phyloP scores from a whole-genome alignment of 305 asterid species.

The Solanum aculeatissimum region DNA sequence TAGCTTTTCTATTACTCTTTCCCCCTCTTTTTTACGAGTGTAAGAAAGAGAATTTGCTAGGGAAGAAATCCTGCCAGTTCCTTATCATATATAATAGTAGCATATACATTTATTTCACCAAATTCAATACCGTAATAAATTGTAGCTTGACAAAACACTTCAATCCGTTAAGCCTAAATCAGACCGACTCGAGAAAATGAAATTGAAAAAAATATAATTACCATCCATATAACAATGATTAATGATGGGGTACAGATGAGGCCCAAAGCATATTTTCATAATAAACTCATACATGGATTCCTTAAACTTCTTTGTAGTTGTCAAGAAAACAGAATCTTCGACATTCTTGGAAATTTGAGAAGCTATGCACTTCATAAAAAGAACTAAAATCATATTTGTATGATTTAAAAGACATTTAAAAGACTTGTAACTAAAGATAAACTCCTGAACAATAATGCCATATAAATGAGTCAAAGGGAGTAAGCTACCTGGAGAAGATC shows the following conservation, averaged over 20 bases:
- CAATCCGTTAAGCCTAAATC: neutral
- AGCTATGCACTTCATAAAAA: neutral
- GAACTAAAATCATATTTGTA: neutral
- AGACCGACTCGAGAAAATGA: neutral
- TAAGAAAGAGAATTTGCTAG: neutral
- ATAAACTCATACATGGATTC: neutral
- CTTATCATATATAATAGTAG: neutral
- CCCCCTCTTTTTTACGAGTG: neutral
- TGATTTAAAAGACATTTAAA: neutral
- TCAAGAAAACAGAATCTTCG: neutral
- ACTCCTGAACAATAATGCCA: neutral
- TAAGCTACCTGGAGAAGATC: conserved; percentile 61
- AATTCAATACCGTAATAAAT: neutral
- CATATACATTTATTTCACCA: neutral
- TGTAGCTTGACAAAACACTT: neutral
- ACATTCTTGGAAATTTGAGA: neutral
- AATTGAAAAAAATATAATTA: neutral
- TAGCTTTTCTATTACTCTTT: neutral
- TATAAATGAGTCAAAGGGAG: neutral
- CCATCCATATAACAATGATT: neutral
- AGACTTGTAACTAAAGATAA: neutral
- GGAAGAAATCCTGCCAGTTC: neutral
- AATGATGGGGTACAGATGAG: neutral
- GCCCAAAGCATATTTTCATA: neutral
- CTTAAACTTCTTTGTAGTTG: neutral